A percentile compares a stretch with the other conserved stretches of the same genome.
phyloP scores from a whole-genome alignment of 169 alveolate species.

The Plasmodium yoelii region DNA sequence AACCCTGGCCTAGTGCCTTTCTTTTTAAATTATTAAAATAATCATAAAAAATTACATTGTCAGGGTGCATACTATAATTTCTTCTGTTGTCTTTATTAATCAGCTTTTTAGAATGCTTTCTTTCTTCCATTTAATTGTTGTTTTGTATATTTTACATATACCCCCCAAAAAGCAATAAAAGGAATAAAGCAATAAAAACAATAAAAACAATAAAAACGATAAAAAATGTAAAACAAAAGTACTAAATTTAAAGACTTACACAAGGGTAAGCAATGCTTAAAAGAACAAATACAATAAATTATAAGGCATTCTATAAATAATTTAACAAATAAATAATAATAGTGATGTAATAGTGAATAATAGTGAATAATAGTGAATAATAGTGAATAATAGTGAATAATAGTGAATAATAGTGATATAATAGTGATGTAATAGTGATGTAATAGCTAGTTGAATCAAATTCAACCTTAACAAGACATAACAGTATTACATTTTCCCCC shows the following conservation, averaged over 20 bases:
- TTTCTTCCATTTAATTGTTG: slow-evolving; percentile 31
- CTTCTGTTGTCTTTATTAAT: slow-evolving; percentile 20
- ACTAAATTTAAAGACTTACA: neutral
- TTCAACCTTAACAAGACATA: slow-evolving; percentile 6
- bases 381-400: too few species aligned
- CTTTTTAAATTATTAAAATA: slow-evolving; percentile 63
- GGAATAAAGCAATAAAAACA: neutral
- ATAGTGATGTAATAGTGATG: too few species aligned
- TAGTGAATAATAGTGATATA: too few species aligned
- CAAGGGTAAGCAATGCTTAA: neutral
- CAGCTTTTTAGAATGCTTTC: neutral
- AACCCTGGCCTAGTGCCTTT: slow-evolving; percentile 60
- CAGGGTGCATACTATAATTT: slow-evolving; percentile 63
- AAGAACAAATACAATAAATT: too few species aligned
- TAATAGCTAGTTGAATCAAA: neutral
- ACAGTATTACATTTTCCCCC: neutral
- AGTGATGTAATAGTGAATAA: too few species aligned
- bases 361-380: too few species aligned
- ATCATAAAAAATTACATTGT: slow-evolving; percentile 53
- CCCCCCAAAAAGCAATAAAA: neutral
- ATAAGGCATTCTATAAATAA: too few species aligned
- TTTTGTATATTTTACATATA: neutral
- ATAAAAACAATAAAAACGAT: neutral
- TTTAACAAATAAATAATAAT: too few species aligned
- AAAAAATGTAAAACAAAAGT: neutral